Conservation (phyloP, 2,329 filamentous ascomycete species). For the Alternaria solani region DNA sequence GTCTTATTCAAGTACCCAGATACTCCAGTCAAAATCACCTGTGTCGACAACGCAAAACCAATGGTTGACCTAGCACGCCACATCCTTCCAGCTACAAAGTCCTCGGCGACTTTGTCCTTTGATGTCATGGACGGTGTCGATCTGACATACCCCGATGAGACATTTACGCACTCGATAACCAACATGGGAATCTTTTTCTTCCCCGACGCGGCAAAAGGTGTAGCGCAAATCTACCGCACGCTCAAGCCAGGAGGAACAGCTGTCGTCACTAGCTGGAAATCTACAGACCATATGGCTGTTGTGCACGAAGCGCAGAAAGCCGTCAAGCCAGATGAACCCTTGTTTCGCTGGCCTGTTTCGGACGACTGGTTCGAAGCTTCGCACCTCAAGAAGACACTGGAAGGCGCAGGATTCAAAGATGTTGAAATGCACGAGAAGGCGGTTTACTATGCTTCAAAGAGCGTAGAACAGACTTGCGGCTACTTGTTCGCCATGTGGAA, state of each 20-base stretch:
- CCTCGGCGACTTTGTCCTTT: not conserved
- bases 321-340: constrained; percentile 6
- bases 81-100: not conserved
- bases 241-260: constrained; percentile 48
- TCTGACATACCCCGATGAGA: constrained; percentile 32
- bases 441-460: constrained; percentile 18
- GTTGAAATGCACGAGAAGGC: constrained; percentile 12
- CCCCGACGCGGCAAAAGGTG: constrained; percentile 30
- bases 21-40: constrained; percentile 13
- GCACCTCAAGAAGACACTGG: constrained; percentile 12
- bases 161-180: constrained; percentile 51
- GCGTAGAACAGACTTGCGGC: constrained; percentile 8
- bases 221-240: constrained; percentile 47
- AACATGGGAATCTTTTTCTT: constrained; percentile 52
- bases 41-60: constrained; percentile 13
- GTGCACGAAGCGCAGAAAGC: constrained; percentile 15
- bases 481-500: constrained; percentile 13
- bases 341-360: constrained; percentile 21
- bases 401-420: constrained; percentile 14
- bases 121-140: constrained; percentile 16
- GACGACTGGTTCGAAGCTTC: constrained; percentile 19
- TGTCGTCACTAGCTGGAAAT: constrained; percentile 36
- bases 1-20: constrained; percentile 16
- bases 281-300: constrained; percentile 4
- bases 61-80: constrained; percentile 21